A percentile compares a stretch with the other conserved stretches of the same genome.
phyloP scores from a whole-genome alignment of 1,139 yeast species.

The Geotrichum aggregatum region DNA sequence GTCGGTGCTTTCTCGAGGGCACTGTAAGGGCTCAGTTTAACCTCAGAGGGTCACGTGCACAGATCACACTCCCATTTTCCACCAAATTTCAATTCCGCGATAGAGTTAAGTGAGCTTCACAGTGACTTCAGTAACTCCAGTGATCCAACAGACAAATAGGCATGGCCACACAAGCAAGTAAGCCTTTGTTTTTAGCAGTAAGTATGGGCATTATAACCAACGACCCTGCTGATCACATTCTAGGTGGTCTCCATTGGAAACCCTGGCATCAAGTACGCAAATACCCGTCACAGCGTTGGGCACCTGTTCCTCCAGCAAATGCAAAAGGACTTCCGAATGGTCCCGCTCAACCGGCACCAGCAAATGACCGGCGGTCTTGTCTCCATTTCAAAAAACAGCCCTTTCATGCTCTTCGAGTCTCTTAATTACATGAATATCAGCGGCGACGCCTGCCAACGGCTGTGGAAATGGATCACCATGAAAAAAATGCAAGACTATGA shows the following conservation, averaged over 20 bases:
- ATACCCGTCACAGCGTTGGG: slow-evolving; percentile 78
- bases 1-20: too few species aligned
- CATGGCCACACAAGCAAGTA: slow-evolving; percentile 5
- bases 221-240: too few species aligned
- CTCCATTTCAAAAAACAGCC: slow-evolving; percentile 1
- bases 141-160: not conserved
- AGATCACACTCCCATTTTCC: too few species aligned
- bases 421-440: slow-evolving; percentile 64
- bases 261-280: slow-evolving; percentile 59
- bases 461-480: slow-evolving; percentile 43
- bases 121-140: too few species aligned
- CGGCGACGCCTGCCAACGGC: slow-evolving; percentile 44
- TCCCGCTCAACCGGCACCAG: slow-evolving; percentile 19
- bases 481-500: slow-evolving; percentile 30
- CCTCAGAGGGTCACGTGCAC: too few species aligned
- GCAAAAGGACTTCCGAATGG: slow-evolving; percentile 18
- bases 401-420: slow-evolving; percentile 45
- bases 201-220: too few species aligned
- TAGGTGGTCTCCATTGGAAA: slow-evolving; percentile 59
- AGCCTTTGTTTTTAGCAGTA: slow-evolving; percentile 17
- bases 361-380: slow-evolving; percentile 25
- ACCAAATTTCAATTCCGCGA: too few species aligned
- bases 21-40: too few species aligned
- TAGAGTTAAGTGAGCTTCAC: too few species aligned
- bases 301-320: slow-evolving; percentile 45